Conservation (phyloP, 192 early-diverging fungal genomes). For the Geranomyces variabilis region DNA sequence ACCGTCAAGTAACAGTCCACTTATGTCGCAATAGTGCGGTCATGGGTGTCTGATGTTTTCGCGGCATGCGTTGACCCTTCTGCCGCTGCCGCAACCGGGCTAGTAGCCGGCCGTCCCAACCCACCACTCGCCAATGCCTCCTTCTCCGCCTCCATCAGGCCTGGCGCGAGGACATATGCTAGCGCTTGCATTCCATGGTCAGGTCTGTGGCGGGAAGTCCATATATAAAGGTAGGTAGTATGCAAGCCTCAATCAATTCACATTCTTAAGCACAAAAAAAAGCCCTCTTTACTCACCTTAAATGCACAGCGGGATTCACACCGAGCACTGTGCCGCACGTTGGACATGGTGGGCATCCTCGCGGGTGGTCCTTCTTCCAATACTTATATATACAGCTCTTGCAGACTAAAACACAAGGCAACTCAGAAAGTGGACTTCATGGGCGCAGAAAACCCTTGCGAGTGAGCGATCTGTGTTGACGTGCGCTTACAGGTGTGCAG, state of each 20-base stretch:
- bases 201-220: slow-evolving; percentile 2
- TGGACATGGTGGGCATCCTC: slow-evolving; percentile 9
- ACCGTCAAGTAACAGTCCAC: too few species aligned
- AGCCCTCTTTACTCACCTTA: too few species aligned
- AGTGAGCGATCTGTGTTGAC: neutral
- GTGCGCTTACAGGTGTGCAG: slow-evolving; percentile 12
- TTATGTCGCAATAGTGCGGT: too few species aligned
- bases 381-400: slow-evolving; percentile 17
- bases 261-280: too few species aligned
- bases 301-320: neutral
- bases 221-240: too few species aligned
- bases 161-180: slow-evolving; percentile 7
- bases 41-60: too few species aligned
- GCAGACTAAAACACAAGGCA: slow-evolving; percentile 5
- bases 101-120: too few species aligned
- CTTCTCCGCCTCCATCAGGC: neutral
- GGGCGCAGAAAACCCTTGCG: too few species aligned
- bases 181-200: slow-evolving; percentile 19
- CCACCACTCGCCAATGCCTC: neutral
- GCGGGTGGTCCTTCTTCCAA: neutral
- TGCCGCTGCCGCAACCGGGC: too few species aligned
- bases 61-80: too few species aligned
- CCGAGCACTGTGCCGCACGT: slow-evolving; percentile 1
- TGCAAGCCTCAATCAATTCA: too few species aligned
- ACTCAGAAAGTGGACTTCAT: neutral